Conservation (phyloP, 2,329 filamentous ascomycete species). For the Fusarium pseudograminearum region DNA sequence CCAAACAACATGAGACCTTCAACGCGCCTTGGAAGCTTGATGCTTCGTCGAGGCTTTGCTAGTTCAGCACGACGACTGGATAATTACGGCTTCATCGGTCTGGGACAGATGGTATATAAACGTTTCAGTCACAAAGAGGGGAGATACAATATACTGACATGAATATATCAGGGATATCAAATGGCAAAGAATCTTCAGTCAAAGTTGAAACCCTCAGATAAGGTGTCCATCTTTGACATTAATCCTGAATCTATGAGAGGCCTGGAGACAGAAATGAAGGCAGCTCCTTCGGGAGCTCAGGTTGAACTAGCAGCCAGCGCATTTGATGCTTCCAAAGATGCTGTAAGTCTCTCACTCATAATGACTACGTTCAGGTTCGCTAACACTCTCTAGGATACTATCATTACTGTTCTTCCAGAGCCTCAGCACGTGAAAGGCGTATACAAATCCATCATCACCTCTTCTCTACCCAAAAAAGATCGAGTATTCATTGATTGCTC, state of each 20-base stretch:
- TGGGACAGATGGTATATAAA: conserved; percentile 69
- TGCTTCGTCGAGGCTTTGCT: conserved; percentile 63
- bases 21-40: conserved; percentile 46
- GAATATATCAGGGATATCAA: conserved; percentile 64
- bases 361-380: not conserved
- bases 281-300: conserved; percentile 59
- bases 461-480: conserved; percentile 63
- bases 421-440: conserved; percentile 88
- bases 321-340: conserved; percentile 62
- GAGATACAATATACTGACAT: not conserved
- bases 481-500: conserved; percentile 95
- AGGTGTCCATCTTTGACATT: conserved; percentile 67
- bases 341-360: conserved; percentile 58
- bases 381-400: conserved; percentile 72
- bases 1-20: conserved; percentile 38
- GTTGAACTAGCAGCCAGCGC: conserved; percentile 60
- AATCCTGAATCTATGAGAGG: conserved; percentile 62
- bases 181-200: conserved; percentile 73
- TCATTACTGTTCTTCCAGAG: conserved; percentile 91
- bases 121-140: not conserved
- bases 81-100: conserved; percentile 69
- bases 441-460: conserved; percentile 79
- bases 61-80: conserved; percentile 61
- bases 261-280: conserved; percentile 62
- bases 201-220: conserved; percentile 65